Evolutionary conservation across 1,284 basidiomycete genomes (phyloP), one percentile per base, ranked within the genome.

Genomic region (Pseudozyma tsukubaensis): DNA sequence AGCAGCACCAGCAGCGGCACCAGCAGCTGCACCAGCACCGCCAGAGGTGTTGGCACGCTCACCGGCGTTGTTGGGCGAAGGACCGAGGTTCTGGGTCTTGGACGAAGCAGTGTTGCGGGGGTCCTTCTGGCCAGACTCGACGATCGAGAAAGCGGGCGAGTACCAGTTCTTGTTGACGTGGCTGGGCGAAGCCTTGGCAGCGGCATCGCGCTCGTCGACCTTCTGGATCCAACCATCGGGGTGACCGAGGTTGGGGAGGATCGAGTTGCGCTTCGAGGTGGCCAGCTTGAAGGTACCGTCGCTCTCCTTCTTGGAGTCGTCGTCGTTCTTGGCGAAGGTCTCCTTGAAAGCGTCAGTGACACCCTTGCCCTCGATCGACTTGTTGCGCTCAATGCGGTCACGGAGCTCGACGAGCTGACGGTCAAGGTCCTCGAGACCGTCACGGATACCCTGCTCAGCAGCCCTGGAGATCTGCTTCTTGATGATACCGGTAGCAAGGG

Each of bases 381-480:
- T 72, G 66, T 71, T 66, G 64, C 66, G 67, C 68, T 90, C 89
- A 89, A 94, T 90, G 39, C 90, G 87, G 76, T 92, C 90, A 18
- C 91, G 87, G 34, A 94, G 91, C 18, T 87, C 87, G n/a, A 92
- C 91, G 24, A 98, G 89, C 86, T 96, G 92, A 24, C 91, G 91
- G 83, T 94, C 92, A 39, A 92, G 87, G 80, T 94, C 92, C 85
- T 94, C 93, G 68, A 98, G 87, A 2, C 89, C 93, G 12, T 91
- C 92, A 57, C 87, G 88, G 69, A 97, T 90, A 9, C 90, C 91
- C 65, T 90, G 90, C 71, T 89, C 87, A 56, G 97, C 88, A 1
- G 92, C 95, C 85, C 91, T 92, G 86, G 91, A 88, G 76, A 99
- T 90, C 84, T 95, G 93, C 84, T 89, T 91, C 89, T 97, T 97